Evolutionary conservation across 805 yeast genomes (phyloP), one percentile per base, ranked within the genome.

Genomic region (Candida ovalis): DNA sequence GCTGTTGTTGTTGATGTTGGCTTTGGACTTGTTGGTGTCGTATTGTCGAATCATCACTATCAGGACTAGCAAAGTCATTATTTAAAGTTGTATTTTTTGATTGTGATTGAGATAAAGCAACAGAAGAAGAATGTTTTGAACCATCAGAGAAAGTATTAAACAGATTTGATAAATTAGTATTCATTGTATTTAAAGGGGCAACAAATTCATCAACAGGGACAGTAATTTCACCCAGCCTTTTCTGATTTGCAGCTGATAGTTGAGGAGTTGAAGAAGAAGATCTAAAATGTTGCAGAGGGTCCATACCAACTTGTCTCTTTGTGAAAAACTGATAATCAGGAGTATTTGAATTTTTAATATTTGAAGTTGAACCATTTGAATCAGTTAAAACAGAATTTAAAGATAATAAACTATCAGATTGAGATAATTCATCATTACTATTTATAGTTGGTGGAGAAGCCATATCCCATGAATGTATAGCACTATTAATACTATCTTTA

Each of bases 111-210:
- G 35, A 30, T 17, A 30, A 25, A 12, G 35, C 45, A 8, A 33
- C 42, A 21, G 46, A 38, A 22, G 38, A 35, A 17, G 38, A 10
- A 35, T 35, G 19, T 35, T 32, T 32, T 12, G 24, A 15, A 15
- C 21, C 24, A n/a, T 52, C 59, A 12, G 53, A 46, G n/a, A 60
- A 47, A 4, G 47, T 58, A 38, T 46, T 58, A 32, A 67, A 38
- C 15, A 67, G 56, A 28, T 60, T 62, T 35, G 63, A 59, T 43
- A 68, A 52, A 47, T 67, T 60, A 10, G 53, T 57, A 45, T 64
- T 66, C 71, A 67, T 68, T 23, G 68, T 61, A 46, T 66, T 64
- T 46, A 67, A 44, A 12, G 72, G 72, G 27, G 65, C 67, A 17
- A 68, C 64, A 46, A 64, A 68, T 45, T 68, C 72, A 43, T 68